Evolutionary conservation across 257 asterid genomes (phyloP), one percentile per base, ranked within the genome.

Genomic region (Solanum corneliomulleri): DNA sequence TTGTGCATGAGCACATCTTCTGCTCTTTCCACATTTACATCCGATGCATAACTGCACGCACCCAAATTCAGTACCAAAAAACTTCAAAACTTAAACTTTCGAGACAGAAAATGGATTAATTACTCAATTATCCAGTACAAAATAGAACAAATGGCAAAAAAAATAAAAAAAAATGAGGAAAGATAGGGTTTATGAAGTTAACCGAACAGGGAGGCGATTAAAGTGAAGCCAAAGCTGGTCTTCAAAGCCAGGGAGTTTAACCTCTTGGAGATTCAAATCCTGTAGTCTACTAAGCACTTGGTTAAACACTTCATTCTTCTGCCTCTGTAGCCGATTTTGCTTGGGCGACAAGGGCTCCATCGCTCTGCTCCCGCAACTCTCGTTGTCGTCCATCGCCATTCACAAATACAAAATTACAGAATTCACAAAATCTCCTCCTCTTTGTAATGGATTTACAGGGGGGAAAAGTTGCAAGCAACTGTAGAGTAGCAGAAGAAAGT

Each of bases 181-280:
- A 10, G 16, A 12, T 87, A 88, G 89, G 91, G 91, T 90, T 88
- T 85, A 29, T 75, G 88, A 56, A 11, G 52, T 85, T 56, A 42
- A 91, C 93, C 93, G 85, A 45, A 90, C 88, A 69, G 94, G 94
- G 2, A 92, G 90, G 84, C 94, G 93, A 66, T 90, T 90, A 86
- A 92, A 91, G 86, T 92, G 94, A 76, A 84, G 91, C 94, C 94
- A 92, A n/a, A 92, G 91, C 88, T 91, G 91, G 85, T 92, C 94
- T 70, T 91, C 94, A 82, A 91, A 91, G 52, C 91, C 94, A 29
- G 94, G 93, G 14, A 91, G 91, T 35, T 88, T 90, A 45, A 89
- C 88, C 82, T 91, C 94, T 11, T 86, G 88, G 75, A 31, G 87
- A 91, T 89, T 92, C 91, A 90, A 90, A 77, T 91, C 90, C 72